These are phyloP conservation scores for Biscogniauxia sp. DNA, from an alignment of 2,329 filamentous ascomycete species.

Conservation along the genomic window DNA sequence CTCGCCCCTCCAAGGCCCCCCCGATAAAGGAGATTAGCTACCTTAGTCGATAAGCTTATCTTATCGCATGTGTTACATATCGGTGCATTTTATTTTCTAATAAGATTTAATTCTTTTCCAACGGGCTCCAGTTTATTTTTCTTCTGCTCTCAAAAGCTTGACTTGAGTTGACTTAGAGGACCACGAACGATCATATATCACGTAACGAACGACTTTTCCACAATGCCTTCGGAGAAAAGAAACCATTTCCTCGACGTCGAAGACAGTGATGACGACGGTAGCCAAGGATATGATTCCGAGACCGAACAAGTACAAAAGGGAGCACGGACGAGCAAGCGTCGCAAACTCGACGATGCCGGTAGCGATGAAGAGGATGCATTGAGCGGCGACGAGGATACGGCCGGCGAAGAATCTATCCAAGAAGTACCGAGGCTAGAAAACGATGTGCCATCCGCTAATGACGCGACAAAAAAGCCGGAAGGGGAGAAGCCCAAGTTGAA, in stretches of 20 bases:
- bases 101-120: background rate
- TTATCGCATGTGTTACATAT: background rate
- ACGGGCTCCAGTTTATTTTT: background rate
- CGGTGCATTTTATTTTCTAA: background rate
- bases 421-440: conserved; percentile 22
- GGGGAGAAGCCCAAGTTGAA: conserved; percentile 16
- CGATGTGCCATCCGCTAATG: conserved; percentile 16
- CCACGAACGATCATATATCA: background rate
- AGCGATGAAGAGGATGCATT: conserved; percentile 26
- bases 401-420: conserved; percentile 11
- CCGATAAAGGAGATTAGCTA: background rate
- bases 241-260: conserved; percentile 68
- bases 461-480: conserved; percentile 24
- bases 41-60: background rate
- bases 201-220: conserved; percentile 1
- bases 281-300: conserved; percentile 65
- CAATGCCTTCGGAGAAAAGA: conserved; percentile 66
- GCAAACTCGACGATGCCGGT: conserved; percentile 28
- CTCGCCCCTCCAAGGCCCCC: no score
- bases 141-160: background rate
- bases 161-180: background rate
- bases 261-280: conserved; percentile 58
- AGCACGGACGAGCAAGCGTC: conserved; percentile 55
- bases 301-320: conserved; percentile 65
- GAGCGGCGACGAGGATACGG: conserved; percentile 18